phyloP scores from a whole-genome alignment of 1,139 yeast species.

The Lodderomyces oxycetoniae region DNA sequence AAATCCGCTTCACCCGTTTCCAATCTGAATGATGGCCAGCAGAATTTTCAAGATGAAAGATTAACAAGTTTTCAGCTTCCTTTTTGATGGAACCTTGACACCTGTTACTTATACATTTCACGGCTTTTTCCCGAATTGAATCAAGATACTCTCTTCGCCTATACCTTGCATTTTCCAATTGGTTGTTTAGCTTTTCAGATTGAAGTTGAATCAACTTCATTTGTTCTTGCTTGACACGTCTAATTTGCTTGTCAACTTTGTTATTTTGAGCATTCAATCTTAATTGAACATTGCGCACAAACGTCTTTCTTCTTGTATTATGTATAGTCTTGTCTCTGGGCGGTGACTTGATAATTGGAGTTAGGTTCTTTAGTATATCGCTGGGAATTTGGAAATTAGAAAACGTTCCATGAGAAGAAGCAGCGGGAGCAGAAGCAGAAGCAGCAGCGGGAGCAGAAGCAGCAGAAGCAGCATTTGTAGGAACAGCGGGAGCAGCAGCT shows the following conservation, averaged over 20 bases:
- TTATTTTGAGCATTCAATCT: constrained; percentile 15
- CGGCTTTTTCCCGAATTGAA: constrained; percentile 16
- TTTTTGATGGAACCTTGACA: too few species aligned
- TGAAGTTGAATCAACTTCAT: constrained; percentile 9
- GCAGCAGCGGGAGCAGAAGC: too few species aligned
- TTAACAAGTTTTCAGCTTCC: too few species aligned
- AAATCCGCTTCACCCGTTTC: too few species aligned
- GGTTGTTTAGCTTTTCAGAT: constrained; percentile 11
- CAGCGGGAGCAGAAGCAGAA: too few species aligned
- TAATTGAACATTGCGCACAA: constrained; percentile 6
- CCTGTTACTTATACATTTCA: constrained; percentile 7
- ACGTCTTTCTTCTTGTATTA: constrained; percentile 6
- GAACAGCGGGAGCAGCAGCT: constrained; percentile 3
- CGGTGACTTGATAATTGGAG: constrained; percentile 15
- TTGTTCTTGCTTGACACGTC: constrained; percentile 13
- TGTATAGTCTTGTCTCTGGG: constrained; percentile 8
- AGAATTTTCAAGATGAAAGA: too few species aligned
- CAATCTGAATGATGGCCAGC: too few species aligned
- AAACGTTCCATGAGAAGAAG: constrained; percentile 1
- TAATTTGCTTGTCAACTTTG: constrained; percentile 14
- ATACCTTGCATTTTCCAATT: constrained; percentile 16
- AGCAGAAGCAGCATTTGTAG: too few species aligned
- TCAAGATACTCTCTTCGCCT: constrained; percentile 18
- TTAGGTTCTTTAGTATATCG: constrained; percentile 18
- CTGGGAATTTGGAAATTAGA: constrained; percentile 17